These are phyloP conservation scores for Fusarium subtropicale DNA, from an alignment of 2,329 filamentous ascomycete genomes.

Conservation along the genomic window DNA sequence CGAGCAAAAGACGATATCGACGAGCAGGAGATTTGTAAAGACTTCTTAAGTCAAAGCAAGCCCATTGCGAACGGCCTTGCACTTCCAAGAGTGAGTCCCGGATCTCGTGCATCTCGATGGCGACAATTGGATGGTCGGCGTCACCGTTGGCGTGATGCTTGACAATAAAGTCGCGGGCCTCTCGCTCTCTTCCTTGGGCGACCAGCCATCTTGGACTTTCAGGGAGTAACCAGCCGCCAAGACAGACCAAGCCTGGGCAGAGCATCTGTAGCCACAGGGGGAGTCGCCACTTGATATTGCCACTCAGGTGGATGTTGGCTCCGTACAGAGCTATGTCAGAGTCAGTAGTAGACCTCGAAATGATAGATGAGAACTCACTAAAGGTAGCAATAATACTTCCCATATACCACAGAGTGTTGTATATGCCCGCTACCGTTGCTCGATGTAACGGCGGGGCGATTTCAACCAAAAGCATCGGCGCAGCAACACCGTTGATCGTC, in stretches of 20 bases:
- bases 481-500: slow-evolving; percentile 54
- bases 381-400: slow-evolving; percentile 45
- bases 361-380: neutral
- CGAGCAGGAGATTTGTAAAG: slow-evolving; percentile 5
- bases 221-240: slow-evolving; percentile 61
- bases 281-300: slow-evolving; percentile 39
- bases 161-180: slow-evolving; percentile 4
- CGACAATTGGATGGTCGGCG: slow-evolving; percentile 2
- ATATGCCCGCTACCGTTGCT: slow-evolving; percentile 67
- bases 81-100: neutral
- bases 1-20: slow-evolving; percentile 6
- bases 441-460: slow-evolving; percentile 69
- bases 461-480: slow-evolving; percentile 70
- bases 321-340: slow-evolving; percentile 19
- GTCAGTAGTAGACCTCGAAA: fast-evolving
- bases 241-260: slow-evolving; percentile 28
- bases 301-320: slow-evolving; percentile 26
- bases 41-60: slow-evolving; percentile 12
- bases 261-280: slow-evolving; percentile 37
- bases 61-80: slow-evolving; percentile 7
- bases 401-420: slow-evolving; percentile 58
- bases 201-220: slow-evolving; percentile 69
- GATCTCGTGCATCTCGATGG: slow-evolving; percentile 16
- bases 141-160: slow-evolving; percentile 19
- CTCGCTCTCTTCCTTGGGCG: neutral